These are phyloP conservation scores for Kwoniella sp. DNA, from an alignment of 768 basidiomycete species.

Conservation along the genomic window DNA sequence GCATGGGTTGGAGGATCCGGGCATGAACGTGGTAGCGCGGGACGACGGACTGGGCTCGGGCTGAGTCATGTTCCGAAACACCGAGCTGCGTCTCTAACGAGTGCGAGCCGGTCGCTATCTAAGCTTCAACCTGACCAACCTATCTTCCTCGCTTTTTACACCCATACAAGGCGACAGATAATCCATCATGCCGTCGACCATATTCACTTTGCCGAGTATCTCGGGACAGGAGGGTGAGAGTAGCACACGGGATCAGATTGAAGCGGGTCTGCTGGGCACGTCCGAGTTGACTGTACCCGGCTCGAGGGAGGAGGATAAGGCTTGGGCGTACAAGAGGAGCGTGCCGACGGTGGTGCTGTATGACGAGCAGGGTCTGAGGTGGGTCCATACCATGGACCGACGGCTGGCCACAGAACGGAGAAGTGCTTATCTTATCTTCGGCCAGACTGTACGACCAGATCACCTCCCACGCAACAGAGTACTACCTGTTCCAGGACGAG, in stretches of 20 bases:
- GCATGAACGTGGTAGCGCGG: no score
- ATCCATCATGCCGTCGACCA: no score
- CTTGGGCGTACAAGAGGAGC: constrained; percentile 54
- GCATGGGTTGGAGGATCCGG: no score
- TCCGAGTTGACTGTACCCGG: constrained; percentile 28
- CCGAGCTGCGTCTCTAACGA: no score
- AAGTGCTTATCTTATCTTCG: background rate
- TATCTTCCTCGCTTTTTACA: no score
- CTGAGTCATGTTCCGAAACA: no score
- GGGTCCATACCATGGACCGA: background rate
- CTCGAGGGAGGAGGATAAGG: constrained; percentile 21
- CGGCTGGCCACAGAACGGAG: background rate
- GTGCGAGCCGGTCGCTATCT: no score
- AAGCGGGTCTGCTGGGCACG: constrained; percentile 26
- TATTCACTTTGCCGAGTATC: background rate
- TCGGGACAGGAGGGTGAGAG: background rate
- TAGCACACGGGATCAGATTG: constrained; percentile 35
- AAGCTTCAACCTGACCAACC: no score
- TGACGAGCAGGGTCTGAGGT: constrained; percentile 73
- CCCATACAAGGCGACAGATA: no score
- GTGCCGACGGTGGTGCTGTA: constrained; percentile 83
- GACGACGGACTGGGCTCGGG: no score
- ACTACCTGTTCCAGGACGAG: constrained; percentile 87
- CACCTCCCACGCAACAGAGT: constrained; percentile 52
- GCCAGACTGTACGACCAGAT: constrained; percentile 48